phyloP scores from a whole-genome alignment of 257 asterid species.

The Plectranthus barbatus region DNA sequence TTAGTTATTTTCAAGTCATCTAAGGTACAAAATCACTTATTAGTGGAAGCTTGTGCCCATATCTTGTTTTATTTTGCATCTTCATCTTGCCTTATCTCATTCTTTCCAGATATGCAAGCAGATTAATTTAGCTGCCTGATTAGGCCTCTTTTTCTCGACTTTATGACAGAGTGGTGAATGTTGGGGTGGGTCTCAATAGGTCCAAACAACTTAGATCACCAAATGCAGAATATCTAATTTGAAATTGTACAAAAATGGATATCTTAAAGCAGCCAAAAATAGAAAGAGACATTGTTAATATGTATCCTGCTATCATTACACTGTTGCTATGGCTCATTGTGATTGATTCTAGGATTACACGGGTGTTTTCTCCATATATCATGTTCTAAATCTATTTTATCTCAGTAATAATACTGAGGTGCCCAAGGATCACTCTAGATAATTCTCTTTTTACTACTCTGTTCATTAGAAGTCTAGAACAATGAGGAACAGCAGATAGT shows the following conservation, averaged over 20 bases:
- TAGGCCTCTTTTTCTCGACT: conserved; percentile 9
- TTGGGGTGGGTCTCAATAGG: conserved; percentile 8
- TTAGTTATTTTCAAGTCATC: conserved; percentile 40
- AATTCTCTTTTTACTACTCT: neutral
- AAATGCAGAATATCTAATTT: neutral
- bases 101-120: neutral
- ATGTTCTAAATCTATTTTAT: neutral
- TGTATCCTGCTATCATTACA: neutral
- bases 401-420: neutral
- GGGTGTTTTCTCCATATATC: neutral
- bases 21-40: conserved; percentile 53
- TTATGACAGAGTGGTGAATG: conserved; percentile 4
- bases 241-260: neutral
- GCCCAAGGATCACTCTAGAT: neutral
- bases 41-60: conserved; percentile 18
- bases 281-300: neutral
- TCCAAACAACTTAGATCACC: neutral
- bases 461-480: neutral
- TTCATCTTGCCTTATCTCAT: conserved; percentile 5
- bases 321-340: neutral
- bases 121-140: neutral
- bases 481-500: neutral
- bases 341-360: neutral
- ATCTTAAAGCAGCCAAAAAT: conserved; percentile 5
- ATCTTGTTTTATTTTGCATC: conserved; percentile 15